These are phyloP conservation scores for Ananas comosus DNA, from an alignment of 176 grass and related monocot species.

Conservation along the genomic window DNA sequence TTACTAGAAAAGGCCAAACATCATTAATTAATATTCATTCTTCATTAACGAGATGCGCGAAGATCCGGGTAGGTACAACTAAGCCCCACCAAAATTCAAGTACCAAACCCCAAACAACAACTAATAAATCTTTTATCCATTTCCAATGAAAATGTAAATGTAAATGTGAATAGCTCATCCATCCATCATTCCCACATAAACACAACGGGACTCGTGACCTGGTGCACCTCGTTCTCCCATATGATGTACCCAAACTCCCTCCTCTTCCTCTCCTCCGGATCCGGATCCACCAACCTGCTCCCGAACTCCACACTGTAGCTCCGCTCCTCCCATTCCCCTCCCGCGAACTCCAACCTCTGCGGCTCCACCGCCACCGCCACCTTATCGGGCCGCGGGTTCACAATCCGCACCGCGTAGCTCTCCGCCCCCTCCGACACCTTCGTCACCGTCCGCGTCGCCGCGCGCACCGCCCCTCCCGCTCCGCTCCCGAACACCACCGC, in stretches of 20 bases:
- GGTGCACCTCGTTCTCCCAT: conserved; percentile 40
- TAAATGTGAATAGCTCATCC: too few relatives aligned
- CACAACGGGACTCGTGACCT: conserved; percentile 39
- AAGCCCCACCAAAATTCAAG: background rate
- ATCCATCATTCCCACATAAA: conserved; percentile 21
- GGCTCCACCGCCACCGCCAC: conserved; percentile 35
- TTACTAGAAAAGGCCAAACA: too few relatives aligned
- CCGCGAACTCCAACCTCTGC: conserved; percentile 24
- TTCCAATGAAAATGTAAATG: too few relatives aligned
- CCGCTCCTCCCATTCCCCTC: conserved; percentile 6
- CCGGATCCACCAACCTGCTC: conserved; percentile 5
- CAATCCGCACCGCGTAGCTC: conserved; percentile 23
- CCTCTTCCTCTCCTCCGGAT: background rate
- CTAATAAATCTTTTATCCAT: too few relatives aligned
- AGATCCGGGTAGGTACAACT: background rate
- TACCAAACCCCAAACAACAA: too few relatives aligned
- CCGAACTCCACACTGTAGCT: conserved; percentile 44
- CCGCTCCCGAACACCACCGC: conserved; percentile 22
- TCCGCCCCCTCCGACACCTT: conserved; percentile 31
- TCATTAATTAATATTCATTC: background rate
- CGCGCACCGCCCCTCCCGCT: background rate
- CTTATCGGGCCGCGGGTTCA: conserved; percentile 14
- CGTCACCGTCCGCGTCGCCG: conserved; percentile 17
- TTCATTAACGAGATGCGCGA: background rate
- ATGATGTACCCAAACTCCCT: conserved; percentile 25